Base-by-base conservation (phyloP, 768 basidiomycete species). In the Amanita phalloides region DNA sequence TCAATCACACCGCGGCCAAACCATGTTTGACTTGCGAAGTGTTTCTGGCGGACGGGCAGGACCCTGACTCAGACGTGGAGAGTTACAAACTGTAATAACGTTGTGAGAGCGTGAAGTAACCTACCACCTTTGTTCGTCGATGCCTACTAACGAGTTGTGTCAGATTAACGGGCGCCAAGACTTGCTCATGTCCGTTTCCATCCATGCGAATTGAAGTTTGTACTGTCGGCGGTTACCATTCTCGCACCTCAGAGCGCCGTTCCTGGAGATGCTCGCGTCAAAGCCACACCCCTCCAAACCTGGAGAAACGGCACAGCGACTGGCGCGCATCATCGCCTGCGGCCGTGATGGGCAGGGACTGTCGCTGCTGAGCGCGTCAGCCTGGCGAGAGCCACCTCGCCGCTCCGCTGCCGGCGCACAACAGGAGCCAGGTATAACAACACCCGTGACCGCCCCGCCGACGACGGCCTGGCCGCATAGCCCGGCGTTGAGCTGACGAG, bases 131-230 rank as follows among this genome's bases (percentile, higher is more conserved):
- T 45, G 48, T 11, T 0, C 23, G 17, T n/a, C 2, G 3, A 42
- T 20, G 30, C 1, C 30, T 30, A 8, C 8, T 53, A 10, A 46
- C 58, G 20, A 53, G 48, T 51, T 4, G 21, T 6, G 32, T n/a
- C 58, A 94, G 90, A 85, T 78, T 17, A 96, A 98, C 67, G 77
- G 85, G 56, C 91, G 88, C 48, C 73, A 90, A 58, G 96, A 98
- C 63, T 76, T 98, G 2, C 78, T 98, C 49, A 82, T 98, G 72
- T 93, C 94, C 0, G 75, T 94, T n/a, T n/a, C n/a, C n/a, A 48
- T 83, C 92, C 6, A 98, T 99, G 96, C 96, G 95, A n/a, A 92
- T 99, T 64, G 96, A 99, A 69, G 95, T 98, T 25, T 96, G 96
- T 37, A 98, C 96, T 38, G 84, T 99, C 49, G 96, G 95, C 35